Evolutionary conservation across 176 grass and related monocot genomes (phyloP).

Genomic region (Aegilops speltoides): DNA sequence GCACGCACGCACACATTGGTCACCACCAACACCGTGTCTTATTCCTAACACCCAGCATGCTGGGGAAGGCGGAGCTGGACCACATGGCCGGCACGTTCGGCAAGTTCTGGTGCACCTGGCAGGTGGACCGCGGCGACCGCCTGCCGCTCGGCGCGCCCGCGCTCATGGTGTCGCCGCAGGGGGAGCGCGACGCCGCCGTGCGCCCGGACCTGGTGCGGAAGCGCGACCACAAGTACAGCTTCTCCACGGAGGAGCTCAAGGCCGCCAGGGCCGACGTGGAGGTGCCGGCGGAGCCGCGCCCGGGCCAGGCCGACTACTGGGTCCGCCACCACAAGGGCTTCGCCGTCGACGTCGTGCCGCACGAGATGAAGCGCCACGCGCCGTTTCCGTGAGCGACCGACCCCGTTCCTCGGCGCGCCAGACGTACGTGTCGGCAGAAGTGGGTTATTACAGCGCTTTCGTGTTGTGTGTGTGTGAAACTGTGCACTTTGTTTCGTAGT

Average conservation of each 20-base stretch:
- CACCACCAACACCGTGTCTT: too few species aligned
- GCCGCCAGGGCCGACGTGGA: conserved; percentile 44
- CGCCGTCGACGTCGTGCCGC: conserved; percentile 59
- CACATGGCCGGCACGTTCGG: conserved; percentile 58
- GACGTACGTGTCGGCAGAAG: not conserved
- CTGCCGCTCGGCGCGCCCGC: conserved; percentile 66
- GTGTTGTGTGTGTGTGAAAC: not conserved
- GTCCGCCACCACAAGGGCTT: conserved; percentile 69
- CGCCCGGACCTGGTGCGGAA: conserved; percentile 58
- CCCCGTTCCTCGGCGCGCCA: not conserved
- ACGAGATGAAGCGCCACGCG: conserved; percentile 63
- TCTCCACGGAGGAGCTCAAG: conserved; percentile 56
- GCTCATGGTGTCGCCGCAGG: conserved; percentile 79
- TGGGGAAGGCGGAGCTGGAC: conserved; percentile 57
- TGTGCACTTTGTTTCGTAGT: not conserved
- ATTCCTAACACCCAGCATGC: too few species aligned
- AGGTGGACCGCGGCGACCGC: conserved; percentile 78
- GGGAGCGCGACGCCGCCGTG: conserved; percentile 48
- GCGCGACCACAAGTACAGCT: conserved; percentile 53
- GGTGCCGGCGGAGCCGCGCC: conserved; percentile 31
- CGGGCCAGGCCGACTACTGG: conserved; percentile 60
- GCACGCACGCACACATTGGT: too few species aligned
- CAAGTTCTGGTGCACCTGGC: conserved; percentile 98
- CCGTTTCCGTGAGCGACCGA: conserved; percentile 41
- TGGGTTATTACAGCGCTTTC: not conserved